A percentile compares a stretch with the other conserved stretches of the same genome.
Conservation (phyloP, 306 rosid genomes). For the Medicago arabica region DNA sequence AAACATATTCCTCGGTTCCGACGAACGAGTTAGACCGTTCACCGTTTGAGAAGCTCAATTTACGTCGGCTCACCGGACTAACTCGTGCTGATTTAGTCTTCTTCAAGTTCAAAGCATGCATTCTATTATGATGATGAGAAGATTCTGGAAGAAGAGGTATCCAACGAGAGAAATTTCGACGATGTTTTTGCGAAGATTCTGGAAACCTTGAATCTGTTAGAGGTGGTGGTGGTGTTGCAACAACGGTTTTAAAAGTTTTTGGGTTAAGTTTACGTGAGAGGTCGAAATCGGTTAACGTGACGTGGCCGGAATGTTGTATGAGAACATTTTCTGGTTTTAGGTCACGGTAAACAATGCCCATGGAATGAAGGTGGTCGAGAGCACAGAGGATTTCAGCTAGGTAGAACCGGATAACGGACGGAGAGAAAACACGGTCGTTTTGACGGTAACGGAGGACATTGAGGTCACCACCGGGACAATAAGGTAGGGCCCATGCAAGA, state of each 20-base stretch:
- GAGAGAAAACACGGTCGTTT: conserved; percentile 77
- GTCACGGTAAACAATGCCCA: conserved; percentile 90
- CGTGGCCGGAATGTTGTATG: conserved; percentile 80
- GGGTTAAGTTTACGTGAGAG: conserved; percentile 69
- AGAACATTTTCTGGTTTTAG: conserved; percentile 94
- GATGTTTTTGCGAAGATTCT: conserved; percentile 48
- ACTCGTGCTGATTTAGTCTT: conserved; percentile 90
- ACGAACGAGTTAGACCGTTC: conserved; percentile 93
- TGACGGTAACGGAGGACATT: conserved; percentile 86
- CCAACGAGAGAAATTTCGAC: conserved; percentile 67
- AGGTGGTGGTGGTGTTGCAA: neutral
- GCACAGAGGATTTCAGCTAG: conserved; percentile 88
- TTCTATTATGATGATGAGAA: neutral
- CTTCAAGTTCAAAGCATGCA: conserved; percentile 51
- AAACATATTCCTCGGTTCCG: conserved; percentile 91
- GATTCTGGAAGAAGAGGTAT: conserved; percentile 36
- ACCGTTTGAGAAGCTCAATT: conserved; percentile 67
- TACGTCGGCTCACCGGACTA: conserved; percentile 85
- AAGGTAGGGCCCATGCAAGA: conserved; percentile 85
- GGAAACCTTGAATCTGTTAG: conserved; percentile 31
- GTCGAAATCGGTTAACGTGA: conserved; percentile 94
- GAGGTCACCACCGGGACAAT: conserved; percentile 94
- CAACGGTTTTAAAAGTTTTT: neutral
- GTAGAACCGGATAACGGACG: conserved; percentile 75
- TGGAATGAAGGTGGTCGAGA: conserved; percentile 73